Evolutionary conservation across 306 rosid species (phyloP).

Genomic region (Lathyrus oleraceus): DNA sequence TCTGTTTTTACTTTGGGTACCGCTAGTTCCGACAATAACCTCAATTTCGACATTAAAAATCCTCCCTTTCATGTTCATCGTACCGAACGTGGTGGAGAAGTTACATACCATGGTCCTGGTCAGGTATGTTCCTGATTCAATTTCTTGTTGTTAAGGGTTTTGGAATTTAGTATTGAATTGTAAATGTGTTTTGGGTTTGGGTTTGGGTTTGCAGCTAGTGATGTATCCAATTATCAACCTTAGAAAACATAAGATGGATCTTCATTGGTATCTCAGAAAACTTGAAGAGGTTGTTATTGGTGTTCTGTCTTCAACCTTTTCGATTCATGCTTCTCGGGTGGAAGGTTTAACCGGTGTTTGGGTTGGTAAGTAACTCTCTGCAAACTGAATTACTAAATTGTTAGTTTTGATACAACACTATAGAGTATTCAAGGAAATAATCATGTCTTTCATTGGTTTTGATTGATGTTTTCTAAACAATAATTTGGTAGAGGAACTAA

Average conservation of each 20-base stretch:
- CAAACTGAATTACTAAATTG: neutral
- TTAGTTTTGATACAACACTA: too few relatives aligned
- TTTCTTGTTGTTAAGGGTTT: neutral
- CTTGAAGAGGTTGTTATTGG: slow-evolving; percentile 84
- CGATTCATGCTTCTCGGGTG: slow-evolving; percentile 66
- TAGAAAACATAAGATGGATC: slow-evolving; percentile 81
- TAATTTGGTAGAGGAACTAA: neutral
- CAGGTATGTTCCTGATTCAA: slow-evolving; percentile 34
- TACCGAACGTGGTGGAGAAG: slow-evolving; percentile 57
- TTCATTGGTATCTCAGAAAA: slow-evolving; percentile 76
- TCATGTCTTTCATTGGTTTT: neutral
- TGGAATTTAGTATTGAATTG: neutral
- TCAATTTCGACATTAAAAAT: slow-evolving; percentile 39
- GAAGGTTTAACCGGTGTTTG: slow-evolving; percentile 92
- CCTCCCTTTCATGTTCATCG: slow-evolving; percentile 48
- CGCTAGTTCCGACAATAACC: slow-evolving; percentile 37
- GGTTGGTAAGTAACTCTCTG: slow-evolving; percentile 49
- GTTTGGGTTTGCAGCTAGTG: slow-evolving; percentile 53
- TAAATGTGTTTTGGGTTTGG: slow-evolving; percentile 32
- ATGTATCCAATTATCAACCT: slow-evolving; percentile 89
- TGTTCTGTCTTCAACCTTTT: slow-evolving; percentile 67
- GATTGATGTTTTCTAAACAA: neutral
- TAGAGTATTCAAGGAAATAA: too few relatives aligned
- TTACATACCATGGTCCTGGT: slow-evolving; percentile 57
- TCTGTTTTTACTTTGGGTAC: slow-evolving; percentile 43